Evolutionary conservation across 2,329 filamentous ascomycete genomes (phyloP).

Genomic region (Cladobotryum protrusum): DNA sequence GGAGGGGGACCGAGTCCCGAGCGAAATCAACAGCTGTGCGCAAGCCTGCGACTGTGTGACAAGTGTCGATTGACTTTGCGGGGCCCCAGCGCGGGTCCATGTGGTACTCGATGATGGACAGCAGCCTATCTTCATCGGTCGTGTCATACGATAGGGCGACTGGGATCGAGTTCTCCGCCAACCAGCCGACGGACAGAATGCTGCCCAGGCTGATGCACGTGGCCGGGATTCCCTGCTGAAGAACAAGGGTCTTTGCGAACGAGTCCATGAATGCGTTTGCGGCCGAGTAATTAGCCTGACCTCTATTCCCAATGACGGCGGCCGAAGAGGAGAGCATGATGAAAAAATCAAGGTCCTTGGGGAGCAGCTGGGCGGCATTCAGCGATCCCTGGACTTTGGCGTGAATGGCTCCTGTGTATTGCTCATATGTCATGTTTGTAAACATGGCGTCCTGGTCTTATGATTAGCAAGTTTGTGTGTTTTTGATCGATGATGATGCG

Average conservation of each 20-base stretch:
- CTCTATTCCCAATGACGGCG: slow-evolving; percentile 24
- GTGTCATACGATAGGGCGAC: too few relatives aligned
- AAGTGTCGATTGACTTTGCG: too few relatives aligned
- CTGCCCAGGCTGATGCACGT: slow-evolving; percentile 24
- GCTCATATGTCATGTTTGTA: slow-evolving; percentile 19
- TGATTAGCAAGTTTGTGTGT: background rate
- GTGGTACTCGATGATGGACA: too few relatives aligned
- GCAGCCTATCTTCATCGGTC: too few relatives aligned
- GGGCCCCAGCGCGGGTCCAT: too few relatives aligned
- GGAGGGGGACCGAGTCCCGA: too few relatives aligned
- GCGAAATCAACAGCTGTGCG: too few relatives aligned
- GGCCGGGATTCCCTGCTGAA: slow-evolving; percentile 18
- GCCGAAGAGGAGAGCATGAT: slow-evolving; percentile 17
- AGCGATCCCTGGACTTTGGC: slow-evolving; percentile 26
- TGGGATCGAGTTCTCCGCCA: background rate
- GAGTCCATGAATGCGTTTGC: slow-evolving; percentile 27
- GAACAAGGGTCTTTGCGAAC: slow-evolving; percentile 23
- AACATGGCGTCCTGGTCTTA: background rate
- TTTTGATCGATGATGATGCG: background rate
- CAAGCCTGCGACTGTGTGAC: too few relatives aligned
- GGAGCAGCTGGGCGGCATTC: slow-evolving; percentile 30
- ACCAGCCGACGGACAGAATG: slow-evolving; percentile 16
- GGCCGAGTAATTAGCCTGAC: slow-evolving; percentile 27
- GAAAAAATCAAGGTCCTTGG: slow-evolving; percentile 27
- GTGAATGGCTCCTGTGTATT: slow-evolving; percentile 22